Evolutionary conservation across 1,284 basidiomycete genomes (phyloP).

Genomic region (Sanghuangporus weigelae): DNA sequence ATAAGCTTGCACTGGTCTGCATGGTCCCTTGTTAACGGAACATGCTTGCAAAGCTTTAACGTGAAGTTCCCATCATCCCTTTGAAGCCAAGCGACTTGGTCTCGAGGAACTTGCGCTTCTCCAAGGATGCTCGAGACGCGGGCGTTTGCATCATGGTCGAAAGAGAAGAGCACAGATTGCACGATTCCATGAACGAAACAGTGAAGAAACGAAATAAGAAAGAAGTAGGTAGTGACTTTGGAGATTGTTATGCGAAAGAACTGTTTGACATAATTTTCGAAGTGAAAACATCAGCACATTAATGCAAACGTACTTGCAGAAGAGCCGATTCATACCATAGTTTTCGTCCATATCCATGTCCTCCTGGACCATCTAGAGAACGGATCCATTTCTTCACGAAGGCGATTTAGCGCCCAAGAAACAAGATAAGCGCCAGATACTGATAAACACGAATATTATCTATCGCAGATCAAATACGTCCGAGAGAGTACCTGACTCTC

Average conservation of each 20-base stretch:
- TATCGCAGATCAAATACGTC: neutral
- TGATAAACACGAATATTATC: neutral
- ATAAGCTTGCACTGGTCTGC: conserved; percentile 25
- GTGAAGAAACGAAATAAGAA: conserved; percentile 33
- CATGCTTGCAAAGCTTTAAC: conserved; percentile 41
- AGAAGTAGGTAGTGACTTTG: conserved; percentile 40
- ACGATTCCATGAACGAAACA: conserved; percentile 35
- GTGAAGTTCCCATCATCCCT: conserved; percentile 29
- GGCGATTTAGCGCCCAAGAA: neutral
- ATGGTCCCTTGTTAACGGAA: conserved; percentile 29
- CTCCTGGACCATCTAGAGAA: neutral
- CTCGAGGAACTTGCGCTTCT: conserved; percentile 32
- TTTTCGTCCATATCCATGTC: neutral
- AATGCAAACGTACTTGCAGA: neutral
- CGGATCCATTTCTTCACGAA: neutral
- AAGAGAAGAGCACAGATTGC: conserved; percentile 43
- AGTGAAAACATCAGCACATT: neutral
- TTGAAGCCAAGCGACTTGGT: conserved; percentile 37
- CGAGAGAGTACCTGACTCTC: neutral
- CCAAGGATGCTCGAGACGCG: conserved; percentile 36
- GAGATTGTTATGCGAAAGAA: conserved; percentile 31
- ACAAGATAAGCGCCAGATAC: neutral
- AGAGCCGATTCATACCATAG: too few species aligned
- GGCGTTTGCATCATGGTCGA: conserved; percentile 38
- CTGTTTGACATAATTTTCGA: conserved; percentile 18